Conservation (phyloP, 768 basidiomycete species). For the Collybiopsis luxurians region DNA sequence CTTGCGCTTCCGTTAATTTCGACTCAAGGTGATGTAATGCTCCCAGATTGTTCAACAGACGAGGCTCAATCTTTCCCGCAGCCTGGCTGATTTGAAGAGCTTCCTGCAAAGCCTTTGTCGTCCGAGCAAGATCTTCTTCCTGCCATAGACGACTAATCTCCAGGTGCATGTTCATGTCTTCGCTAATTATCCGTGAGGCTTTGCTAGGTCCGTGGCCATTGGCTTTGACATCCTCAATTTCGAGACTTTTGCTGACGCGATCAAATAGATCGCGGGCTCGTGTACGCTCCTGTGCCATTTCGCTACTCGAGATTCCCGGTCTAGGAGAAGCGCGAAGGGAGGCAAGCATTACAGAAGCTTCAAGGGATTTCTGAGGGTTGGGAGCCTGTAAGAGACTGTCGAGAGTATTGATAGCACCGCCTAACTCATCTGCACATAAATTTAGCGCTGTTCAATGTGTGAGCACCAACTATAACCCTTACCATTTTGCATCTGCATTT, state of each 20-base stretch:
- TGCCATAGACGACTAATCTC: constrained; percentile 92
- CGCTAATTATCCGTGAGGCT: constrained; percentile 52
- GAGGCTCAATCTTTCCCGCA: constrained; percentile 52
- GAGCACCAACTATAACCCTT: constrained; percentile 12
- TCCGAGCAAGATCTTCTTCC: constrained; percentile 72
- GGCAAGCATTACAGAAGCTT: constrained; percentile 88
- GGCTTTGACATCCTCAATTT: constrained; percentile 52
- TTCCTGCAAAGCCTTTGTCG: constrained; percentile 68
- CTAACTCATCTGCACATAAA: constrained; percentile 62
- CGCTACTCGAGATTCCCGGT: constrained; percentile 73
- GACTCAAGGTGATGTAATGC: constrained; percentile 72
- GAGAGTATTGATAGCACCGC: constrained; percentile 82
- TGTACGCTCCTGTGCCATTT: constrained; percentile 65
- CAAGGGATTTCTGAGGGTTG: constrained; percentile 63
- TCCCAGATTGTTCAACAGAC: constrained; percentile 80
- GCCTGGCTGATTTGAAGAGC: constrained; percentile 65
- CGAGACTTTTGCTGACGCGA: constrained; percentile 63
- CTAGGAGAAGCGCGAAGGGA: constrained; percentile 83
- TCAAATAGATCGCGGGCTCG: constrained; percentile 84
- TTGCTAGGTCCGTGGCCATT: constrained; percentile 38
- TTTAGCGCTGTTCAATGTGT: neutral
- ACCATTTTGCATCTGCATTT: constrained; percentile 86
- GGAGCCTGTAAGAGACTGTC: constrained; percentile 73
- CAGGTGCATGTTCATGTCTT: constrained; percentile 86
- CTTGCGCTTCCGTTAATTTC: constrained; percentile 50